Base-by-base conservation (phyloP, 2,329 filamentous ascomycete species). In the Xenoacremonium recifei region DNA sequence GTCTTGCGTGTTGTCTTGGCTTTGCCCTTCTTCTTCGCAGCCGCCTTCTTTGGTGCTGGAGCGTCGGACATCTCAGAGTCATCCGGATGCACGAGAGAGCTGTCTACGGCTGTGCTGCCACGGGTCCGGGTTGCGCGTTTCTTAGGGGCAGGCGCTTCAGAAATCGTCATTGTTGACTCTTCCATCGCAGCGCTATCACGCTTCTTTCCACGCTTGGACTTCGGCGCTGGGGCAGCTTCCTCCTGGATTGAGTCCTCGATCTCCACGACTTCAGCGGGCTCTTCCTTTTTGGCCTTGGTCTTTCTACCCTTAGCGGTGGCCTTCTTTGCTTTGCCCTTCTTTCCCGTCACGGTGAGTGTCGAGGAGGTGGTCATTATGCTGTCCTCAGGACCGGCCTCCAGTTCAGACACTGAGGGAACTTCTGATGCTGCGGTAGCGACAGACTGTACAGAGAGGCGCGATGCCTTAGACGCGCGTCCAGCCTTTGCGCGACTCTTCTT, bases 391-490 rank as follows among this genome's bases (percentile, higher is more conserved):
- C 76, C 73, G 29, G 67, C 69, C 3, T 71, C 64, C 27, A 71
- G 60, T 16, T 80, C 77, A 17, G 68, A 64, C 3, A 73, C 34
- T 0, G 76, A 77, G 11, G 68, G 64, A 6, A 65, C 58, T 32
- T 83, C 79, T 0, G 77, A 79, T 3, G 68, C 58, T 2, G 63
- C 57, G 2, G 77, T 80, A 3, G 72, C 66, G 6, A 73, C 65
- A 2, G 81, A 84, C 49, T 83, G 80, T 5, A 70, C 67, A 2
- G 82, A 86, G 12, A 79, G 61, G 23, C 87, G 79, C 4, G 87
- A 87, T 7, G 76, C 73, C 61, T 89, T 91, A 17, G 89, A 93
- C 33, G 73, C 65, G 48, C 76, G 69, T 12, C 66, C 78, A 63
- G 59, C 67, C 61, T 73, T 85, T 70, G 65, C 75, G 69, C 58